phyloP scores from a whole-genome alignment of 306 rosid genomes.

The Lotus japonicus region DNA sequence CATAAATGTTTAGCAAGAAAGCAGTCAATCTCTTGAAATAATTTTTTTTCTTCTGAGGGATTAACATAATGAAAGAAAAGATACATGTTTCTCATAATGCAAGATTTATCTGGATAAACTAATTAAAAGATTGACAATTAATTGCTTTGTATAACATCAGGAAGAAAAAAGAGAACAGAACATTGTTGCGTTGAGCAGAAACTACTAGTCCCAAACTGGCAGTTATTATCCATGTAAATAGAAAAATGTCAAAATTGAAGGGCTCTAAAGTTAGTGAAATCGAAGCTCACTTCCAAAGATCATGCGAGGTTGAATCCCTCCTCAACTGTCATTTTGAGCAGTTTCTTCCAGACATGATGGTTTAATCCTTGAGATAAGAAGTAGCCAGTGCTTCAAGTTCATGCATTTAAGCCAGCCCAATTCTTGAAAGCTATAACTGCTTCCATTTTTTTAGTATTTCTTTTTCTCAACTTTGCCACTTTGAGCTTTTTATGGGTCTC shows the following conservation, averaged over 20 bases:
- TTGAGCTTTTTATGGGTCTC: slow-evolving; percentile 89
- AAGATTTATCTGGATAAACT: background rate
- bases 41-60: background rate
- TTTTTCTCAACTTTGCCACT: slow-evolving; percentile 67
- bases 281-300: slow-evolving; percentile 4
- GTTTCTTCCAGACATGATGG: slow-evolving; percentile 11
- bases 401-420: slow-evolving; percentile 89
- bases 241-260: background rate
- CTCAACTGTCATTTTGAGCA: slow-evolving; percentile 2
- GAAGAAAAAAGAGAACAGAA: background rate
- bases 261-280: slow-evolving; percentile 4
- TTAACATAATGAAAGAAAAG: background rate
- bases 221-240: background rate
- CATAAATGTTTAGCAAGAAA: background rate
- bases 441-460: slow-evolving; percentile 74
- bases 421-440: slow-evolving; percentile 86
- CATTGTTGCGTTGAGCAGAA: slow-evolving; percentile 12
- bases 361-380: background rate
- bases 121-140: background rate
- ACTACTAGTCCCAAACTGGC: slow-evolving; percentile 1
- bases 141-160: slow-evolving; percentile 12
- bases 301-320: slow-evolving; percentile 3
- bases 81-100: background rate
- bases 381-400: slow-evolving; percentile 17
- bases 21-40: background rate